Evolutionary conservation across 1,284 basidiomycete genomes (phyloP).

Genomic region (Volvariella surrecta): DNA sequence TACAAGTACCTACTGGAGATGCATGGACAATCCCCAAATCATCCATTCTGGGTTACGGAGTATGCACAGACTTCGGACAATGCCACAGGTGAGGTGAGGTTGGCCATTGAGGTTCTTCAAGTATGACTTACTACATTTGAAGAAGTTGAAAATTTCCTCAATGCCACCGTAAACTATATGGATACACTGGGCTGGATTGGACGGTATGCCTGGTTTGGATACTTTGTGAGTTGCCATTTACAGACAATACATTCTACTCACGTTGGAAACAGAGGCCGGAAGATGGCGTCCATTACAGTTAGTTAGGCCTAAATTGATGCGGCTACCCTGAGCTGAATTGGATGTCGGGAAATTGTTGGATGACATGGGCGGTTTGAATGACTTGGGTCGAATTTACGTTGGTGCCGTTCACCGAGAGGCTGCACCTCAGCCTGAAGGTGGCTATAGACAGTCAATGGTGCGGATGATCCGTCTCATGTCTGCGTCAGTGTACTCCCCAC

Average conservation of each 20-base stretch:
- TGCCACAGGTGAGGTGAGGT: conserved; percentile 21
- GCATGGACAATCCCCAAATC: conserved; percentile 31
- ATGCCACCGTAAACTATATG: conserved; percentile 30
- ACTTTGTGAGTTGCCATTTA: conserved; percentile 27
- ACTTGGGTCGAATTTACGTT: conserved; percentile 31
- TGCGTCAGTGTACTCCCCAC: conserved; percentile 25
- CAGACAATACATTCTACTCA: conserved; percentile 2
- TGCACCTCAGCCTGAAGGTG: conserved; percentile 16
- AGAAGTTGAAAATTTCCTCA: conserved; percentile 33
- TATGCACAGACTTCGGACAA: conserved; percentile 37
- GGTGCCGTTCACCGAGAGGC: conserved; percentile 28
- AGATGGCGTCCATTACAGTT: conserved; percentile 26
- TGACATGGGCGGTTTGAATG: conserved; percentile 32
- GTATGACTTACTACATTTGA: not conserved
- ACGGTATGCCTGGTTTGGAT: conserved; percentile 40
- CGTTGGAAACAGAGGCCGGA: conserved; percentile 27
- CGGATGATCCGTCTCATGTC: conserved; percentile 23
- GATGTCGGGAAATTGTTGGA: conserved; percentile 26
- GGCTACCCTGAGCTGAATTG: conserved; percentile 2
- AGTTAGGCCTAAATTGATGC: conserved; percentile 9
- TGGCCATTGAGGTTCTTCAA: not conserved
- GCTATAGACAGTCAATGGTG: conserved; percentile 24
- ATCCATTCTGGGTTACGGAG: conserved; percentile 56
- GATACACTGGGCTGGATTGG: conserved; percentile 35
- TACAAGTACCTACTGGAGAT: conserved; percentile 44